Conservation (phyloP, 2,329 filamentous ascomycete species). For the Aspergillus terreus region DNA sequence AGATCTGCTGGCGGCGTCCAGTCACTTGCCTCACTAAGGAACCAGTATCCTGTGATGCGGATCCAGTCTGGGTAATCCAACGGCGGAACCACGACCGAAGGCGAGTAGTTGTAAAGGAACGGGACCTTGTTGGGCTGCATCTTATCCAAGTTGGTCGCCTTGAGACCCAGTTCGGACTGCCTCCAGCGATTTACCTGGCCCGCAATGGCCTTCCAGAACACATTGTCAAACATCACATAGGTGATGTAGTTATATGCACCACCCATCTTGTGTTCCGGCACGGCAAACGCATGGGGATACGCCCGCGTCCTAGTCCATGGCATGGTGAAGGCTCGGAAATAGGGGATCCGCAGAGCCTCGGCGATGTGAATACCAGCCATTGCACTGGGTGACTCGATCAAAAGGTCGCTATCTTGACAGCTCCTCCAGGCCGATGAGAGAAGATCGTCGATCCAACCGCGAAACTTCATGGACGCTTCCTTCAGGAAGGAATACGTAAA, state of each 20-base stretch:
- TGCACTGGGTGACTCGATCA: constrained; percentile 92
- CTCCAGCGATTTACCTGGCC: constrained; percentile 92
- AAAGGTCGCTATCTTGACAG: constrained; percentile 79
- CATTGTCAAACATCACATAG: constrained; percentile 92
- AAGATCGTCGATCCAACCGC: constrained; percentile 90
- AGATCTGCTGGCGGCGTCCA: constrained; percentile 77
- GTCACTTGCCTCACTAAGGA: constrained; percentile 70
- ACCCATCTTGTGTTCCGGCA: constrained; percentile 89
- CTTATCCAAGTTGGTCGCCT: constrained; percentile 78
- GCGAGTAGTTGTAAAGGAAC: constrained; percentile 96
- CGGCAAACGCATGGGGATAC: constrained; percentile 94
- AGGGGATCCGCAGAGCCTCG: constrained; percentile 86
- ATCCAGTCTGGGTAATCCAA: constrained; percentile 98
- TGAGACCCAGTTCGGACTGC: constrained; percentile 71
- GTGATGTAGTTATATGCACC: constrained; percentile 93
- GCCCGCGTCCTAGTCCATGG: constrained; percentile 94
- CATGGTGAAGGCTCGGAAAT: constrained; percentile 98
- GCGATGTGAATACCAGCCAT: constrained; percentile 99
- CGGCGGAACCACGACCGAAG: constrained; percentile 87
- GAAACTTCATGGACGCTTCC: constrained; percentile 82
- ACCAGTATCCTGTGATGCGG: constrained; percentile 96
- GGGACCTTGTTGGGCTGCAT: constrained; percentile 97
- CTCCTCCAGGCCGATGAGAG: constrained; percentile 76
- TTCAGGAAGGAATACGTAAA: constrained; percentile 89
- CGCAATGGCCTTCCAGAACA: constrained; percentile 94